A percentile compares a stretch with the other conserved stretches of the same genome.
Evolutionary conservation across 2,329 filamentous ascomycete species (phyloP).

Genomic region (Neonectria faginata): DNA sequence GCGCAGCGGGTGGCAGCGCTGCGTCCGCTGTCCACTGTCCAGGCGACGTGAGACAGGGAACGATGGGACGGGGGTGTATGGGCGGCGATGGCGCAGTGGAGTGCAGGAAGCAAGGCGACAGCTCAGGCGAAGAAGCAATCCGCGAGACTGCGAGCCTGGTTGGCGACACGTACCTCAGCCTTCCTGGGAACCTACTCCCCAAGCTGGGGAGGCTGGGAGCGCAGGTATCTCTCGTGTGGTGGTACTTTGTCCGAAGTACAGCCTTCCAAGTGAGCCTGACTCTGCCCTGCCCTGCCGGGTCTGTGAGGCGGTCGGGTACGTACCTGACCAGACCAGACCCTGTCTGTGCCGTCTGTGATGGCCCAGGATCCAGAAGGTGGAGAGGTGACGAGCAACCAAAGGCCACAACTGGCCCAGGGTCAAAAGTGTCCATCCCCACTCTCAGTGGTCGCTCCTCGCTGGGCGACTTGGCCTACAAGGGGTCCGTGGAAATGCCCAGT

Average conservation of each 20-base stretch:
- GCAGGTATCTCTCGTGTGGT: slow-evolving; percentile 12
- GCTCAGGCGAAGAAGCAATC: slow-evolving; percentile 18
- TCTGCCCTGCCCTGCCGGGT: not conserved
- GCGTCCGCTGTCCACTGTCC: not conserved
- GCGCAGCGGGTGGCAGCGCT: slow-evolving; percentile 5
- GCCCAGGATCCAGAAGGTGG: slow-evolving; percentile 10
- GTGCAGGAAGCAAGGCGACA: slow-evolving; percentile 26
- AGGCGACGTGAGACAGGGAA: slow-evolving; percentile 11
- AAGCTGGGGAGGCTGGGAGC: slow-evolving; percentile 10
- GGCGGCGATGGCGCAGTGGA: slow-evolving; percentile 24
- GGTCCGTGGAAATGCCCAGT: not conserved
- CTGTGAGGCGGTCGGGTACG: slow-evolving; percentile 4
- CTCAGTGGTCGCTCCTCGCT: slow-evolving; percentile 8
- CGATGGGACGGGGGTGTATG: slow-evolving; percentile 22
- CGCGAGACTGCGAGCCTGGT: slow-evolving; percentile 10
- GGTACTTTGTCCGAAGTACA: slow-evolving; percentile 27
- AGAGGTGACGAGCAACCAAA: not conserved
- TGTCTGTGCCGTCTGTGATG: slow-evolving; percentile 5
- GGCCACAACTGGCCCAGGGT: not conserved
- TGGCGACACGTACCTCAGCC: slow-evolving; percentile 7
- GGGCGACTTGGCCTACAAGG: not conserved
- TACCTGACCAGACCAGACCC: slow-evolving; percentile 5
- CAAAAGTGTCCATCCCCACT: not conserved
- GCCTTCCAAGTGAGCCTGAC: slow-evolving; percentile 21
- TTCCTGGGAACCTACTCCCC: slow-evolving; percentile 2